Conservation (phyloP, 179 eudicot genomes). For the Beta macrorhiza region DNA sequence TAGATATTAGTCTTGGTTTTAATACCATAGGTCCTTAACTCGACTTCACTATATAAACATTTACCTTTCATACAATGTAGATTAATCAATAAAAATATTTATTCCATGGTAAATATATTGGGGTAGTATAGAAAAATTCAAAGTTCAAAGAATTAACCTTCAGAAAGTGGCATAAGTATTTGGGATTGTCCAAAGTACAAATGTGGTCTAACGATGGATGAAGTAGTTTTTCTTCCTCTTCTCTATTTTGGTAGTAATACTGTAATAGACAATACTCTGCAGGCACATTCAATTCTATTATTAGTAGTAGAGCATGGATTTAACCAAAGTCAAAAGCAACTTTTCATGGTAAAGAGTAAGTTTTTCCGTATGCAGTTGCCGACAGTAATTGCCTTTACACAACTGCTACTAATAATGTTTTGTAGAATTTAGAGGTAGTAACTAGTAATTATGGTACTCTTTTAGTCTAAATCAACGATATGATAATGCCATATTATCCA, state of each 20-base stretch:
- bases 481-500: neutral
- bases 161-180: neutral
- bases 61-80: no score
- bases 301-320: neutral
- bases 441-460: neutral
- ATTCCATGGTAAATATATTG: no score
- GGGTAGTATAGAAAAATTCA: no score
- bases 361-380: conserved; percentile 1
- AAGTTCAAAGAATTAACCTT: no score
- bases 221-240: neutral
- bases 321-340: neutral
- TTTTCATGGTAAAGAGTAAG: neutral
- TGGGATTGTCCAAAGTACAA: neutral
- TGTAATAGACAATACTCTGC: neutral
- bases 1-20: neutral
- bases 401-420: neutral
- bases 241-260: neutral
- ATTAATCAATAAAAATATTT: no score
- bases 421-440: neutral
- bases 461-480: neutral
- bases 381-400: neutral
- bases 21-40: neutral
- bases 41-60: no score
- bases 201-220: neutral
- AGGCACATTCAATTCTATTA: neutral